These are phyloP conservation scores for Sarcomyxa edulis DNA, from an alignment of 768 basidiomycete species.

Conservation along the genomic window DNA sequence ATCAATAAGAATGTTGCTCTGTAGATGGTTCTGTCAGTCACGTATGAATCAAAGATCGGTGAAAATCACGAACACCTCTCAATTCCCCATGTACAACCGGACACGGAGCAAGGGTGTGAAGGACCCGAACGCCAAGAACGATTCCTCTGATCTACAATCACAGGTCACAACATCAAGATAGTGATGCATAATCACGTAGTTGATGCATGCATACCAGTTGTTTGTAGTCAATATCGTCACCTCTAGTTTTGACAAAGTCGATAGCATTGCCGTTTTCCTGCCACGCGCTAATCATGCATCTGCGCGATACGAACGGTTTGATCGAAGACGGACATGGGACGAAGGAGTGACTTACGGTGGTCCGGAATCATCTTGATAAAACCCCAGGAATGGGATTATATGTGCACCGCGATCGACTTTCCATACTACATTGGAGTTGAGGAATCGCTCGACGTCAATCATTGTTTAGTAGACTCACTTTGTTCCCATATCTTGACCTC, in stretches of 20 bases:
- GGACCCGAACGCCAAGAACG: conserved; percentile 37
- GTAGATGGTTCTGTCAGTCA: no score
- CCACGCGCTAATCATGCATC: conserved; percentile 59
- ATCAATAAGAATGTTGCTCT: conserved; percentile 50
- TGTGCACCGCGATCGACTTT: conserved; percentile 44
- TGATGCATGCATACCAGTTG: conserved; percentile 28
- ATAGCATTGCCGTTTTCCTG: conserved; percentile 46
- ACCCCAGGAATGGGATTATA: conserved; percentile 55
- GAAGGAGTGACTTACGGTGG: conserved; percentile 42
- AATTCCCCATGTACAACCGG: conserved; percentile 51
- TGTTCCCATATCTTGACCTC: conserved; percentile 52
- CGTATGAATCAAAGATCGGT: no score
- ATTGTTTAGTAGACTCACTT: no score
- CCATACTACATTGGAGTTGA: no score
- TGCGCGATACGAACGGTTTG: no score
- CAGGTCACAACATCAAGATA: no score
- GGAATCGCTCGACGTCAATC: no score
- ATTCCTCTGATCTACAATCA: conserved; percentile 40
- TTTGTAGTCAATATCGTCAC: conserved; percentile 33
- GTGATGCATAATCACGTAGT: no score
- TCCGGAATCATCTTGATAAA: conserved; percentile 48
- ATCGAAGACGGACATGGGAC: no score
- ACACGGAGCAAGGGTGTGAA: conserved; percentile 45
- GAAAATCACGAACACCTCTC: conserved; percentile 37
- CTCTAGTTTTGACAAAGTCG: conserved; percentile 38